Conservation (phyloP, 306 rosid genomes). For the Cicer judaicum region DNA sequence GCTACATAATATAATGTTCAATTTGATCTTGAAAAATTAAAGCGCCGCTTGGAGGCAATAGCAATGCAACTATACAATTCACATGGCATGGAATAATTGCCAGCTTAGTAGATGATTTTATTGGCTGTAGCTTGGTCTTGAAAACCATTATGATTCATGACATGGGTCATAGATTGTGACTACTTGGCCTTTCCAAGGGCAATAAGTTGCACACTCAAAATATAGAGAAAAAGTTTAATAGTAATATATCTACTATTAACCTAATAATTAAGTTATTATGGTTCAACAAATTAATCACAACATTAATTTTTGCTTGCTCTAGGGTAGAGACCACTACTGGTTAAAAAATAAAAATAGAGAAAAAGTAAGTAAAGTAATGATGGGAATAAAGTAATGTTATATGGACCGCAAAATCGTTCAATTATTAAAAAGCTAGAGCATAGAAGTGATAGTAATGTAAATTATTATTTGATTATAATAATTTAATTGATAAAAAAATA, state of each 20-base stretch:
- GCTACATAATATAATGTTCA: slow-evolving; percentile 8
- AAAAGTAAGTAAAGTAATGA: slow-evolving; percentile 11
- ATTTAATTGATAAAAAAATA: background rate
- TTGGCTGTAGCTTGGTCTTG: slow-evolving; percentile 40
- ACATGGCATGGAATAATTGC: slow-evolving; percentile 52
- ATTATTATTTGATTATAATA: background rate
- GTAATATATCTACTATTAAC: too few relatives aligned
- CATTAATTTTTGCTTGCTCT: slow-evolving; percentile 32
- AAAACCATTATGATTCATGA: slow-evolving; percentile 21
- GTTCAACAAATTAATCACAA: slow-evolving; percentile 37
- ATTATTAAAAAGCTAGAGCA: background rate
- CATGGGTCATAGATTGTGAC: slow-evolving; percentile 38
- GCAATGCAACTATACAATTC: slow-evolving; percentile 29
- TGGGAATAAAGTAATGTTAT: background rate
- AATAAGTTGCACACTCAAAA: background rate
- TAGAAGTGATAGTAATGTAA: background rate
- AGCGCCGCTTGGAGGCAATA: slow-evolving; percentile 30
- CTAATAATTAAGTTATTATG: too few relatives aligned
- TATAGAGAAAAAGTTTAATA: too few relatives aligned
- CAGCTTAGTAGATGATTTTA: slow-evolving; percentile 45
- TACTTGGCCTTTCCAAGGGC: slow-evolving; percentile 26
- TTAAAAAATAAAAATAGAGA: slow-evolving; percentile 24
- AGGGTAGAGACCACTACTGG: slow-evolving; percentile 16
- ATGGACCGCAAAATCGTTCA: slow-evolving; percentile 45
- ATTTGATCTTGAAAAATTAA: slow-evolving; percentile 37